phyloP scores from a whole-genome alignment of 2,329 filamentous ascomycete genomes.

The Colletotrichum liaoningense region DNA sequence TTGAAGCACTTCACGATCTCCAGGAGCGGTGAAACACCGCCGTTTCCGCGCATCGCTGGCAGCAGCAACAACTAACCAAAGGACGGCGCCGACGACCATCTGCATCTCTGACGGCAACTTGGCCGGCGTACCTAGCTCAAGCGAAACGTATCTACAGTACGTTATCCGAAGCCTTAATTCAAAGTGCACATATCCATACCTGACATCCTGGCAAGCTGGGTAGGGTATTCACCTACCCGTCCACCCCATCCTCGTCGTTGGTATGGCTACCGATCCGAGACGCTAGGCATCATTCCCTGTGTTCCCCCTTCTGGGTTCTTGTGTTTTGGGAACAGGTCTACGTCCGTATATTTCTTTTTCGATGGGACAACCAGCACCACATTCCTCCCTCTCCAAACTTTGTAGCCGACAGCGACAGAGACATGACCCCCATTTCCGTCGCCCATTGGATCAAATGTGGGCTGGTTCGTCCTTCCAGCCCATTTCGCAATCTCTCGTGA shows the following conservation, averaged over 20 bases:
- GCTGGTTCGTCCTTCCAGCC: neutral
- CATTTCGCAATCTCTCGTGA: constrained; percentile 11
- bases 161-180: neutral
- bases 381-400: neutral
- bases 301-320: neutral
- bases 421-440: neutral
- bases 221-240: neutral
- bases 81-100: neutral
- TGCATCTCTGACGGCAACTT: neutral
- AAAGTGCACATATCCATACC: neutral
- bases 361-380: neutral
- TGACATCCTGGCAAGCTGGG: neutral
- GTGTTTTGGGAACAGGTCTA: constrained; percentile 1
- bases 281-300: neutral
- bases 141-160: neutral
- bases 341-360: constrained; percentile 16
- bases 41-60: neutral
- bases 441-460: neutral
- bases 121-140: neutral
- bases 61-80: neutral
- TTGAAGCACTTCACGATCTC: neutral
- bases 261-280: neutral
- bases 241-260: neutral
- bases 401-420: neutral
- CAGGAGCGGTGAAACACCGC: constrained; percentile 5